Base-by-base conservation (phyloP, 139 green algal species). In the Coelastrella sp. region DNA sequence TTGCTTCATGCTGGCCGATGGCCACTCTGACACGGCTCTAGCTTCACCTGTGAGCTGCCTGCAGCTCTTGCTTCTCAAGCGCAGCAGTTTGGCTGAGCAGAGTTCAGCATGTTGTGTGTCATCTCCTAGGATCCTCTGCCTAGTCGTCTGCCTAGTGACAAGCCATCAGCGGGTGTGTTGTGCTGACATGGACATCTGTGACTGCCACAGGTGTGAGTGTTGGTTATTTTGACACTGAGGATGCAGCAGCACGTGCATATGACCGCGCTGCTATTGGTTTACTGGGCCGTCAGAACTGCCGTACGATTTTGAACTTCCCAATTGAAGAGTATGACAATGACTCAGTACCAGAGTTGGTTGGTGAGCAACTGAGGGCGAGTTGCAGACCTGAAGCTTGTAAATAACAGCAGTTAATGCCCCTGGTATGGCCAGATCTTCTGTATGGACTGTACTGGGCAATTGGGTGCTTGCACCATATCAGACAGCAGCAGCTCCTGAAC, bases 211-310 rank as follows among this genome's bases (percentile, higher is more conserved):
- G 87, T 49, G 88, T 91, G 49, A 83, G 60, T 24, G 88, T 92
- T 27, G 95, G 95, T 0, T 97, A 97, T 91, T 97, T 96, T 79
- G 93, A 94, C 82, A 94, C 93, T 0, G 95, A 97, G 90, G 94
- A 96, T 89, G 95, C 96, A 65, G 95, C 95, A 61, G 95, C 95
- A 22, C 92, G 93, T 8, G 94, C 96, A 63, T 97, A 97, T 89
- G 95, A 97, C 92, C 74, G 93, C 1, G 95, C 95, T 7, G 95
- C 95, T 10, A 97, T 97, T 72, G 95, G 95, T 14, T 93, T 97
- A 76, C 89, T 97, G 82, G 95, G 95, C 3, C 87, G 92, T 6
- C 90, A 93, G 75, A 92, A 94, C 84, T 96, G 90, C 92, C 89
- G 83, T 15, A 82, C 93, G 49, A 93, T 91, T 70, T 87, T 93